Evolutionary conservation across 1,284 basidiomycete species (phyloP).

Genomic region (Puccinia hordei): DNA sequence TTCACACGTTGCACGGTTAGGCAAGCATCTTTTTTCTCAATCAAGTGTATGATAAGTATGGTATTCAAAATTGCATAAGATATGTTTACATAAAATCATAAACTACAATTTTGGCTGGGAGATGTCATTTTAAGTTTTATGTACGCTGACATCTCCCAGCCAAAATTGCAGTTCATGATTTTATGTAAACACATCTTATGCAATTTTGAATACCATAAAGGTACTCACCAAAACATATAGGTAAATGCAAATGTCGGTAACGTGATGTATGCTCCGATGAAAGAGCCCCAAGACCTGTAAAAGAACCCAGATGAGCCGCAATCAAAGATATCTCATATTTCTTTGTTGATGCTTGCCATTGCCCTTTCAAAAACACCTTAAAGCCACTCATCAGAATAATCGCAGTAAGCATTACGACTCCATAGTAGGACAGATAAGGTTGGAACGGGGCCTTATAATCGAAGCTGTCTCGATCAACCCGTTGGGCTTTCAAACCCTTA

Average conservation of each 20-base stretch:
- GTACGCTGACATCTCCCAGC: no score
- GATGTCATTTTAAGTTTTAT: no score
- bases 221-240: slow-evolving; percentile 65
- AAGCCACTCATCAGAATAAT: slow-evolving; percentile 56
- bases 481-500: slow-evolving; percentile 67
- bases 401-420: slow-evolving; percentile 53
- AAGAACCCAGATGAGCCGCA: neutral
- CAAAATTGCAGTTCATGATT: no score
- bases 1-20: neutral
- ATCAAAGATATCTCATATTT: neutral
- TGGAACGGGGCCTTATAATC: slow-evolving; percentile 63
- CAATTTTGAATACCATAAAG: no score
- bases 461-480: slow-evolving; percentile 65
- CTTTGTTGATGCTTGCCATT: slow-evolving; percentile 51
- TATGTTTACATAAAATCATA: no score
- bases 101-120: no score
- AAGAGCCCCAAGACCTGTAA: slow-evolving; percentile 52
- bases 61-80: no score
- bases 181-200: no score
- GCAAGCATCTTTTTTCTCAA: no score
- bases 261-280: slow-evolving; percentile 75
- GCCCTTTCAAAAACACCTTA: slow-evolving; percentile 56
- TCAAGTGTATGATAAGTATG: no score
- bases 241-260: slow-evolving; percentile 75
- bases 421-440: slow-evolving; percentile 57